Conservation (phyloP, 2,329 filamentous ascomycete species). For the Xylariales sp. region DNA sequence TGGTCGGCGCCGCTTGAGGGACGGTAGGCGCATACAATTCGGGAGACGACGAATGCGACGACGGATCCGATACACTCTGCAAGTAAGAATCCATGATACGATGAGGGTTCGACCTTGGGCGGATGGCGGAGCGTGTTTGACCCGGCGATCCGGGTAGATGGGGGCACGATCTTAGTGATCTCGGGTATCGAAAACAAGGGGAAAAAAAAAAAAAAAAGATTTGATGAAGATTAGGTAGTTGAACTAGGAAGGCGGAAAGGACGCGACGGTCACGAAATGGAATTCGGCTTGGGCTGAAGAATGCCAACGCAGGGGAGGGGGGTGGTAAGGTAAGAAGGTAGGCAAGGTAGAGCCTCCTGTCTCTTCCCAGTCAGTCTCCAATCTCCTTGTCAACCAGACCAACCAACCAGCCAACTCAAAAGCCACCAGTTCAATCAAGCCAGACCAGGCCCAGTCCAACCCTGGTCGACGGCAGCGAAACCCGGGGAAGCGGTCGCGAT, state of each 20-base stretch:
- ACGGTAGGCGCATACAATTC: constrained; percentile 34
- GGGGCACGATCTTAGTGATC: constrained; percentile 34
- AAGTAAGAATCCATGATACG: constrained; percentile 37
- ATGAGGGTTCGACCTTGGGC: constrained; percentile 9
- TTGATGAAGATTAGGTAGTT: constrained; percentile 26
- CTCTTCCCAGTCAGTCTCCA: constrained; percentile 35
- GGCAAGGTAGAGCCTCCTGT: constrained; percentile 28
- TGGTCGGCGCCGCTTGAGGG: constrained; percentile 27
- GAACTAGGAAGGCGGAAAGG: constrained; percentile 25
- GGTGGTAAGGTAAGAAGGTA: too few relatives aligned
- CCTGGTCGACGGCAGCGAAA: constrained; percentile 26
- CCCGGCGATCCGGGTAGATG: constrained; percentile 32
- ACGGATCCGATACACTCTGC: constrained; percentile 29
- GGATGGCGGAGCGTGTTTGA: constrained; percentile 20
- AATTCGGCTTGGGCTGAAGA: constrained; percentile 29
- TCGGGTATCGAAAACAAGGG: constrained; percentile 26
- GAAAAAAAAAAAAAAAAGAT: neutral
- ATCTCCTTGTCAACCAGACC: constrained; percentile 20
- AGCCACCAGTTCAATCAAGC: constrained; percentile 1
- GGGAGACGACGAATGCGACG: constrained; percentile 38
- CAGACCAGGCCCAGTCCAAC: constrained; percentile 12
- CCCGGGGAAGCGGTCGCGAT: constrained; percentile 17
- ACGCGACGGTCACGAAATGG: constrained; percentile 27
- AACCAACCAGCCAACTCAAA: constrained; percentile 12
- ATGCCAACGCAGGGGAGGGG: constrained; percentile 22